These are phyloP conservation scores for Pleurotus eryngii DNA, from an alignment of 768 basidiomycete species.

Conservation along the genomic window DNA sequence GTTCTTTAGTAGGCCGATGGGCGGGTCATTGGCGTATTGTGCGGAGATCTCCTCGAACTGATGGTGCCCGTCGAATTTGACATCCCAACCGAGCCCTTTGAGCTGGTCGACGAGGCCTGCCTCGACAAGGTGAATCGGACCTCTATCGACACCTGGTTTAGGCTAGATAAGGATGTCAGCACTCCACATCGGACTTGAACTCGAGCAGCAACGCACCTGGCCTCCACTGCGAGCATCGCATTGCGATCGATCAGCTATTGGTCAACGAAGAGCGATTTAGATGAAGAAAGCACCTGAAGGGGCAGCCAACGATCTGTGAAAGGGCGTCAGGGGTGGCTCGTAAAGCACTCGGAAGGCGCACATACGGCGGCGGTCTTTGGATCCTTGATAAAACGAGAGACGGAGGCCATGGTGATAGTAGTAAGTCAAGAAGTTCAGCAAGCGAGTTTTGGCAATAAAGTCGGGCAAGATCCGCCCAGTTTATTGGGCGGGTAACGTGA, in stretches of 20 bases:
- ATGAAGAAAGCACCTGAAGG: constrained; percentile 72
- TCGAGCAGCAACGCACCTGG: constrained; percentile 43
- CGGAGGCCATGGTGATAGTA: constrained; percentile 22
- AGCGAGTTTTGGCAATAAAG: not conserved
- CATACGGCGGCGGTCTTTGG: constrained; percentile 81
- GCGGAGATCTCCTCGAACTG: constrained; percentile 74
- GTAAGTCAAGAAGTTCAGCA: constrained; percentile 8
- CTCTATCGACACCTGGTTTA: constrained; percentile 78
- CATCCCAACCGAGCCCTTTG: constrained; percentile 78
- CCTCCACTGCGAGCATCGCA: constrained; percentile 46
- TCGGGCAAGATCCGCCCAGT: constrained; percentile 19
- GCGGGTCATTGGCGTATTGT: constrained; percentile 34
- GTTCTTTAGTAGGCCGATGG: constrained; percentile 88
- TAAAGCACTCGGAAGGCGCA: constrained; percentile 12
- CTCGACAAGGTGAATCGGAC: constrained; percentile 85
- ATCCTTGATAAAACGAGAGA: constrained; percentile 50
- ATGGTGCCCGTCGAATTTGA: constrained; percentile 87
- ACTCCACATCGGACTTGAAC: constrained; percentile 1
- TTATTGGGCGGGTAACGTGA: not conserved
- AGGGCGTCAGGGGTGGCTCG: constrained; percentile 9
- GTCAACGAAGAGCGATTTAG: not conserved
- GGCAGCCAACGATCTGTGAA: constrained; percentile 85
- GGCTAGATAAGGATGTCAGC: constrained; percentile 41
- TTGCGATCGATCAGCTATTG: constrained; percentile 3
- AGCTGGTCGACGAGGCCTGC: constrained; percentile 83